A percentile compares a stretch with the other conserved stretches of the same genome.
These are phyloP conservation scores for Lepidopterella palustris DNA, from an alignment of 495 filamentous ascomycete species.

Conservation along the genomic window DNA sequence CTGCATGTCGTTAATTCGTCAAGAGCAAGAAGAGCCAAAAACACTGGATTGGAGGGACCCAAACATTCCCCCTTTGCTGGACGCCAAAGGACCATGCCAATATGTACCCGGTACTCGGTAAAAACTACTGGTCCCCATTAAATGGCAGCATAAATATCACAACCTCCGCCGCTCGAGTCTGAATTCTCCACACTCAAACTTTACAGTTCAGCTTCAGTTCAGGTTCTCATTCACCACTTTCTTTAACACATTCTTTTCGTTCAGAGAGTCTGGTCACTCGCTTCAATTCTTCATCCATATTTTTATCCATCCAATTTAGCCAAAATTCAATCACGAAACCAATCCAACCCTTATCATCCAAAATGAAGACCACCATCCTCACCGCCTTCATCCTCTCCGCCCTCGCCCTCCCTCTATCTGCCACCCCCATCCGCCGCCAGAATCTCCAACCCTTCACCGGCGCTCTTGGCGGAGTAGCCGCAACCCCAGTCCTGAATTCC, in stretches of 20 bases:
- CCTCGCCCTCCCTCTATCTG: slow-evolving; percentile 6
- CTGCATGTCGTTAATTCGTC: too few species aligned
- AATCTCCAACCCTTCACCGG: slow-evolving; percentile 28
- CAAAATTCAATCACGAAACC: not conserved
- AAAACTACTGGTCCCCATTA: not conserved
- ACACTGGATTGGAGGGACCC: not conserved
- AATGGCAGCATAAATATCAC: not conserved
- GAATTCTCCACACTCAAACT: not conserved
- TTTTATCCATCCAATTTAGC: not conserved
- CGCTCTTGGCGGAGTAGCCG: slow-evolving; percentile 21
- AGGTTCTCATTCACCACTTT: not conserved
- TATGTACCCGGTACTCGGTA: too few species aligned
- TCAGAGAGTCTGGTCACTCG: slow-evolving; percentile 29
- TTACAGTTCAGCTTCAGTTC: not conserved
- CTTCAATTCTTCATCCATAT: not conserved
- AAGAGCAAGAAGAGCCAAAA: too few species aligned
- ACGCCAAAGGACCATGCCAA: not conserved
- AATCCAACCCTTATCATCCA: not conserved
- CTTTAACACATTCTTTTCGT: slow-evolving; percentile 8
- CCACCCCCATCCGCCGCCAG: not conserved
- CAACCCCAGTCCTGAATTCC: slow-evolving; percentile 22
- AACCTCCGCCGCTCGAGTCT: not conserved
- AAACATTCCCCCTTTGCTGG: not conserved
- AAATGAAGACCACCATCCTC: slow-evolving; percentile 25
- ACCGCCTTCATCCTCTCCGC: slow-evolving; percentile 2